Base-by-base conservation (phyloP, 2,329 filamentous ascomycete genomes). In the Zelopaecilomyces penicillatus region DNA sequence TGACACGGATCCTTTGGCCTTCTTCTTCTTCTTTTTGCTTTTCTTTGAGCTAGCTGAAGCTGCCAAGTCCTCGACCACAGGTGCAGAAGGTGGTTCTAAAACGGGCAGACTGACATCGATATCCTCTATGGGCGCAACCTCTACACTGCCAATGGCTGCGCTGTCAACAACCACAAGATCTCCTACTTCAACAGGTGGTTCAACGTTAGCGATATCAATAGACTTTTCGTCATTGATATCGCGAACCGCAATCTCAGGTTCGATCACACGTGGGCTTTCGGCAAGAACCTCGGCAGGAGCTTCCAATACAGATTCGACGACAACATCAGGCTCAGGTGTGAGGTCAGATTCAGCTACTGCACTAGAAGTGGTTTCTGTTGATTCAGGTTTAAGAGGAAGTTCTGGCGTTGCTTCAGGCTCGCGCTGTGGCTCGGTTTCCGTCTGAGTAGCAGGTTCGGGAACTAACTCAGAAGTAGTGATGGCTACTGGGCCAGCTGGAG, bases 11-110 rank as follows among this genome's bases (percentile, higher is more conserved):
- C 19, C 43, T 6, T 19, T 33, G 19, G 28, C 45, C 34, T 50
- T 49, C 48, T 48, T 50, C 28, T 50, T 50, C 29, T 49, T 44
- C 28, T 47, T 45, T 39, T 48, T 48, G 30, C 44, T 50, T 36
- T 51, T 50, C 49, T 51, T 51, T 10, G 44, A 46, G 40, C 34
- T 30, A 9, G 37, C 32, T n/a, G 45, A 41, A 12, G 39, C 34
- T 11, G 29, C 26, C 5, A 37, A 33, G 5, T 27, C 37, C 19
- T 40, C 39, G 9, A 39, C 41, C 11, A 19, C 19, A 19, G 19
- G 19, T 19, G 19, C 19, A 19, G 19, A 19, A 19, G 19, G 19
- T 19, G 19, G 19, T 19, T 19, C 19, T 19, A 3, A 19, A 19
- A 19, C 3, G 19, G 19, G 19, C 19, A 19, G 19, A 19, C 19